Base-by-base conservation (phyloP, 163 green algal species). In the Chloromonas sp. region DNA sequence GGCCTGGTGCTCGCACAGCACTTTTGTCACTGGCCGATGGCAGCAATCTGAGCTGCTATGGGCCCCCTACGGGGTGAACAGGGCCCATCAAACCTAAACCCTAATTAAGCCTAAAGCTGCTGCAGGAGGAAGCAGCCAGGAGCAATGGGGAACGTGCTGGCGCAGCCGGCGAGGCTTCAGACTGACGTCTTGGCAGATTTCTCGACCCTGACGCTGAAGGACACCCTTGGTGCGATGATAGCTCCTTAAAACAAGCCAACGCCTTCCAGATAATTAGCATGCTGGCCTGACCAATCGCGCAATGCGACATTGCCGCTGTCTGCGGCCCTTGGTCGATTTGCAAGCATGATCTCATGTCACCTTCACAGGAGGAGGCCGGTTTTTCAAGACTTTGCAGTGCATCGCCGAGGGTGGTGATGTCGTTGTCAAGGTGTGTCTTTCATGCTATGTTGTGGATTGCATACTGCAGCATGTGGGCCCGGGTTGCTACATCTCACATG, bases 301-400 rank as follows among this genome's bases (percentile, higher is more conserved):
- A 3, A 58, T 13, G 2, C 57, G 57, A 1, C 14, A 62, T 8
- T 59, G 81, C 76, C 15, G 77, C 3, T 58, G 0, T 61, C 58
- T 82, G 13, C 1, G 76, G 1, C 59, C 60, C 11, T 2, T 84
- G 71, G 36, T 58, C 36, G 36, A 36, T 36, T 36, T 36, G 36
- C 36, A 36, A 36, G 36, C 60, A 76, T 78, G 8, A 82, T 77
- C 3, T 61, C 36, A 66, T 71, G 13, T 71, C 3, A 76, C 81
- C 2, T 81, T 11, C 59, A 36, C 87, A 95, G 94, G 93, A 14
- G 92, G 94, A 11, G 95, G 94, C 0, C 90, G 97, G 1, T 96
- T 99, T 74, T 87, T 99, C 36, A 98, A 98, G 86, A 98, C 96
- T 2, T 82, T 97, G 60, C 88, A 97, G 60, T 98, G 95, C 82